Evolutionary conservation across 148 eudicot genomes (phyloP).

Genomic region (Talinum fruticosum): DNA sequence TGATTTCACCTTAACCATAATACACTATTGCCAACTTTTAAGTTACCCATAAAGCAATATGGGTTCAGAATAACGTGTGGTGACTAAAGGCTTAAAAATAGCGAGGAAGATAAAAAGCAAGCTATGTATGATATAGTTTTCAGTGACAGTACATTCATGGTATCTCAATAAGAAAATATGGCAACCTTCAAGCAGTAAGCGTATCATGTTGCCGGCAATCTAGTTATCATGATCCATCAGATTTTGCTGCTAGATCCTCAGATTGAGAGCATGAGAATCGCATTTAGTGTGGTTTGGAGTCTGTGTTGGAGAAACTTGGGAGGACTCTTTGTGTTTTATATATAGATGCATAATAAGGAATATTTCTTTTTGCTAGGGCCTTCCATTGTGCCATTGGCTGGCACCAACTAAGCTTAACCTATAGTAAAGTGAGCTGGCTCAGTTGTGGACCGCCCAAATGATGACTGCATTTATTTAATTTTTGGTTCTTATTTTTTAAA

Average conservation of each 20-base stretch:
- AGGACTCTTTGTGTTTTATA: not conserved
- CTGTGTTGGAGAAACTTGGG: not conserved
- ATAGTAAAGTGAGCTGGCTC: not conserved
- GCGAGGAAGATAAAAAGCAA: not conserved
- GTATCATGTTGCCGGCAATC: too few species aligned
- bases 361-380: too few species aligned
- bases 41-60: not conserved
- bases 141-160: not conserved
- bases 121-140: not conserved
- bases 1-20: too few species aligned
- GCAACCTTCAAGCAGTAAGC: not conserved
- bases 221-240: not conserved
- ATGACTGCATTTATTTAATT: not conserved
- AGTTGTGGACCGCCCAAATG: not conserved
- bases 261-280: not conserved
- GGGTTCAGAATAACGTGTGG: too few species aligned
- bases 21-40: too few species aligned
- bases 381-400: conserved; percentile 2
- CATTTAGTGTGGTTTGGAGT: not conserved
- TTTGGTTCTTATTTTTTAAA: too few species aligned
- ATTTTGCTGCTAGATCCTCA: not conserved
- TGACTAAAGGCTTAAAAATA: not conserved
- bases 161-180: not conserved
- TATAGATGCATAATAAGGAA: too few species aligned
- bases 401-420: not conserved